phyloP scores from a whole-genome alignment of 768 basidiomycete species.

The Phylloporus rhodoxanthus region DNA sequence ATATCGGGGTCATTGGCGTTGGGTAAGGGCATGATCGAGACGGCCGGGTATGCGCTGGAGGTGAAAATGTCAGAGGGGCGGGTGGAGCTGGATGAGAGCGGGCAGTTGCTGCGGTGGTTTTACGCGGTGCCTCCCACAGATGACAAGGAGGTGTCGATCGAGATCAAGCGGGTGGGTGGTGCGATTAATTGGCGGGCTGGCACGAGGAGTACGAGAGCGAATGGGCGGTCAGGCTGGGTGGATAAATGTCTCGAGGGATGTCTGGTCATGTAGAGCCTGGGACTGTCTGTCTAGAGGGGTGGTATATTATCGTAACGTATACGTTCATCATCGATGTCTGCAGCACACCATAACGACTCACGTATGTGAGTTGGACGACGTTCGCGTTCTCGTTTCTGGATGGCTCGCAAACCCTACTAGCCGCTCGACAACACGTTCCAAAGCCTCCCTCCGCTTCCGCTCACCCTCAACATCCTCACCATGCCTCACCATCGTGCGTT shows the following conservation, averaged over 20 bases:
- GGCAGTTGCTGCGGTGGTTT: constrained; percentile 49
- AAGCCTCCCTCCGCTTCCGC: constrained; percentile 49
- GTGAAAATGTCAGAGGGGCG: constrained; percentile 44
- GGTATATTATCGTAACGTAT: constrained; percentile 9
- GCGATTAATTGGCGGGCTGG: constrained; percentile 27
- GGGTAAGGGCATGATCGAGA: constrained; percentile 7
- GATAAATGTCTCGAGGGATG: constrained; percentile 16
- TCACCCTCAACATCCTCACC: constrained; percentile 38
- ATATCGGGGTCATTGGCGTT: neutral
- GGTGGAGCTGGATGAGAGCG: constrained; percentile 42
- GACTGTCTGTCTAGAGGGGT: neutral
- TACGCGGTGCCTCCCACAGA: constrained; percentile 33
- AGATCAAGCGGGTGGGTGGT: constrained; percentile 39
- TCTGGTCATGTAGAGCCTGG: constrained; percentile 20
- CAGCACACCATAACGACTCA: neutral
- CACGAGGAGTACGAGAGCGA: neutral
- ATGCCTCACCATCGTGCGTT: constrained; percentile 39
- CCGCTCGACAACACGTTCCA: constrained; percentile 58
- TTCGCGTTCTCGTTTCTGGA: neutral
- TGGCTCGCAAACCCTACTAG: constrained; percentile 53
- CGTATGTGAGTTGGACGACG: neutral
- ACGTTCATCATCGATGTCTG: neutral
- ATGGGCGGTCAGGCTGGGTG: constrained; percentile 12
- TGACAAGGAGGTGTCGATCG: constrained; percentile 33
- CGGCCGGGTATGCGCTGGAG: constrained; percentile 33